A percentile compares a stretch with the other conserved stretches of the same genome.
Evolutionary conservation across 2,329 filamentous ascomycete species (phyloP).

Genomic region (Xylariaceae sp.): DNA sequence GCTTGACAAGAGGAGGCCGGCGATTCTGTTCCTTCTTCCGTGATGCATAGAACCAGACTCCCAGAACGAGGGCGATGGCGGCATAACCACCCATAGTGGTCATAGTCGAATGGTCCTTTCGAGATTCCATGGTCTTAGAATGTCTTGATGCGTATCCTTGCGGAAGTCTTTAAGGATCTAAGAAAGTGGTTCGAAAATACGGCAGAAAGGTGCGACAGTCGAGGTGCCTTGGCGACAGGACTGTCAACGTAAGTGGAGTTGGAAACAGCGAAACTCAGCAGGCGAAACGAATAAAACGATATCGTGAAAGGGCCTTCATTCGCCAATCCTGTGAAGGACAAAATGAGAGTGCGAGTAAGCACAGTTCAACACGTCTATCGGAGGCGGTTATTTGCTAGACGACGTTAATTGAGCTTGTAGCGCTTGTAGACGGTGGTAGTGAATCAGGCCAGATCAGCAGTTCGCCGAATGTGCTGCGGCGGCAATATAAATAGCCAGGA

Average conservation of each 20-base stretch:
- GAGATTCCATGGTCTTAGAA: conserved; percentile 27
- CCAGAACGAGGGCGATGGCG: conserved; percentile 31
- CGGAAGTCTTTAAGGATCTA: background rate
- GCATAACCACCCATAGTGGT: conserved; percentile 38
- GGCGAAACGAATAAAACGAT: conserved; percentile 17
- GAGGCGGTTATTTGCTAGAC: background rate
- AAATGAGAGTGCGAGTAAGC: conserved; percentile 14
- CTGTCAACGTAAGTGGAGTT: background rate
- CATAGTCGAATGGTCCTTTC: conserved; percentile 26
- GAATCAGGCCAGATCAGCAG: conserved; percentile 25
- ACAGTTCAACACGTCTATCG: conserved; percentile 4
- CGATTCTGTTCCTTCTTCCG: conserved; percentile 22
- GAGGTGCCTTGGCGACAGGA: background rate
- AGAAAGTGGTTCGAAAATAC: background rate
- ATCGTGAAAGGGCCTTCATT: conserved; percentile 22
- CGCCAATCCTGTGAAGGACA: conserved; percentile 19
- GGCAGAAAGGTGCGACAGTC: conserved; percentile 3
- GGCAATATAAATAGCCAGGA: conserved; percentile 15
- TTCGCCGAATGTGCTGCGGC: conserved; percentile 12
- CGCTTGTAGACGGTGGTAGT: background rate
- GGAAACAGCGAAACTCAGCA: conserved; percentile 10
- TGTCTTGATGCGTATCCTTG: background rate
- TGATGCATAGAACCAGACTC: conserved; percentile 29
- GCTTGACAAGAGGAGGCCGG: conserved; percentile 23
- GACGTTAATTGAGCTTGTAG: conserved; percentile 7